Percentiles rank a stretch among this genome's conserved stretches.
phyloP scores from a whole-genome alignment of 2,329 filamentous ascomycete species.

The Acephala macrosclerotiorum region DNA sequence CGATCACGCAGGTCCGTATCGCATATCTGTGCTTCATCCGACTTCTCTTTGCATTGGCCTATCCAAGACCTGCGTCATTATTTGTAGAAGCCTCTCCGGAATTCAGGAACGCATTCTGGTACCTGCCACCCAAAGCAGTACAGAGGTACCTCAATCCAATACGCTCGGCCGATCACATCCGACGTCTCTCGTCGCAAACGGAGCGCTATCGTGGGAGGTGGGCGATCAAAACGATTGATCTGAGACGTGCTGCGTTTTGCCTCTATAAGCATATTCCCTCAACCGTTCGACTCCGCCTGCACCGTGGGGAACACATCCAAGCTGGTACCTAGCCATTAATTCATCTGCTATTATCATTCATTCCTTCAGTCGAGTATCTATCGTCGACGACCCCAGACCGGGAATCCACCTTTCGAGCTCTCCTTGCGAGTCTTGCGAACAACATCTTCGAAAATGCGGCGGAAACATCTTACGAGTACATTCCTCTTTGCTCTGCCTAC shows the following conservation, averaged over 20 bases:
- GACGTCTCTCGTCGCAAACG: slow-evolving; percentile 34
- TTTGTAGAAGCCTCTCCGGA: slow-evolving; percentile 1
- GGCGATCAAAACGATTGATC: slow-evolving; percentile 28
- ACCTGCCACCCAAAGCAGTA: slow-evolving; percentile 15
- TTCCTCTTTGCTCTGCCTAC: slow-evolving; percentile 29
- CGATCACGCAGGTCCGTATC: slow-evolving; percentile 18
- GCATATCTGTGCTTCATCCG: slow-evolving; percentile 22
- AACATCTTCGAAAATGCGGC: slow-evolving; percentile 33
- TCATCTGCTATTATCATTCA: slow-evolving; percentile 22
- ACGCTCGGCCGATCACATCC: slow-evolving; percentile 33
- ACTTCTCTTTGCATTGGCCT: slow-evolving; percentile 18
- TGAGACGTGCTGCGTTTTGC: slow-evolving; percentile 34
- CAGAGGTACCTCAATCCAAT: slow-evolving; percentile 23
- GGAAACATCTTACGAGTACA: slow-evolving; percentile 25
- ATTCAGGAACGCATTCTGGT: slow-evolving; percentile 13
- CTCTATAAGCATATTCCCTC: slow-evolving; percentile 28
- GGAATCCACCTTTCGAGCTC: slow-evolving; percentile 21
- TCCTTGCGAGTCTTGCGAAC: slow-evolving; percentile 22
- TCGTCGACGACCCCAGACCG: slow-evolving; percentile 22
- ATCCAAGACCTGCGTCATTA: slow-evolving; percentile 22
- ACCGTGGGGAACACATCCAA: slow-evolving; percentile 22
- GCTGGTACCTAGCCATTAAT: slow-evolving; percentile 25
- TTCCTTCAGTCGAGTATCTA: slow-evolving; percentile 22
- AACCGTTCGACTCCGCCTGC: slow-evolving; percentile 11
- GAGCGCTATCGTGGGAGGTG: slow-evolving; percentile 22